A percentile compares a stretch with the other conserved stretches of the same genome.
Conservation (phyloP, 345 rosid species). For the Abelmoschus esculentus region DNA sequence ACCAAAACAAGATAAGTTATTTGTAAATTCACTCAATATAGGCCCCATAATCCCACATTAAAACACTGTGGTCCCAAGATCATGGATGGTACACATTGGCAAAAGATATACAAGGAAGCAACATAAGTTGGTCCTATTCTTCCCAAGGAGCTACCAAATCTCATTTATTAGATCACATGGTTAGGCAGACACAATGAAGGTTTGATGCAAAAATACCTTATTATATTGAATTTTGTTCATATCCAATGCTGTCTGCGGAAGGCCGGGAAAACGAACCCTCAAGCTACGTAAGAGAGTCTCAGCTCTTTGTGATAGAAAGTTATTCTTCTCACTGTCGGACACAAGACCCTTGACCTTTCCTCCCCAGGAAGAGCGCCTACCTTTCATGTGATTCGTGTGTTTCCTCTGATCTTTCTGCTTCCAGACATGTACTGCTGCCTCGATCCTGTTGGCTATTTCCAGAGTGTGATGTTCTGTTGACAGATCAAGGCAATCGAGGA, state of each 20-base stretch:
- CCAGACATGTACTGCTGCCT: slow-evolving; percentile 86
- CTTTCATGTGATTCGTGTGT: slow-evolving; percentile 33
- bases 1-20: too few relatives aligned
- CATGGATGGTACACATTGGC: too few relatives aligned
- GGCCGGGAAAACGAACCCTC: slow-evolving; percentile 80
- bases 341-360: slow-evolving; percentile 87
- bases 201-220: slow-evolving; percentile 1
- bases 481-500: slow-evolving; percentile 85
- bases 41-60: neutral
- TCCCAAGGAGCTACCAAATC: too few relatives aligned
- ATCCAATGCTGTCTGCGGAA: slow-evolving; percentile 84
- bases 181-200: too few relatives aligned
- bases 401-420: slow-evolving; percentile 56
- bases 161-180: too few relatives aligned
- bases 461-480: slow-evolving; percentile 79
- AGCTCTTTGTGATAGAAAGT: slow-evolving; percentile 60
- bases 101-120: too few relatives aligned
- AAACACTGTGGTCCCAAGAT: too few relatives aligned
- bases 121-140: too few relatives aligned
- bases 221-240: slow-evolving; percentile 40
- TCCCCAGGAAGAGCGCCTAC: slow-evolving; percentile 52
- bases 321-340: slow-evolving; percentile 46
- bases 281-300: slow-evolving; percentile 71
- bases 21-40: too few relatives aligned
- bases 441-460: slow-evolving; percentile 74